phyloP scores from a whole-genome alignment of 345 rosid genomes.

The Lepidium africanum region DNA sequence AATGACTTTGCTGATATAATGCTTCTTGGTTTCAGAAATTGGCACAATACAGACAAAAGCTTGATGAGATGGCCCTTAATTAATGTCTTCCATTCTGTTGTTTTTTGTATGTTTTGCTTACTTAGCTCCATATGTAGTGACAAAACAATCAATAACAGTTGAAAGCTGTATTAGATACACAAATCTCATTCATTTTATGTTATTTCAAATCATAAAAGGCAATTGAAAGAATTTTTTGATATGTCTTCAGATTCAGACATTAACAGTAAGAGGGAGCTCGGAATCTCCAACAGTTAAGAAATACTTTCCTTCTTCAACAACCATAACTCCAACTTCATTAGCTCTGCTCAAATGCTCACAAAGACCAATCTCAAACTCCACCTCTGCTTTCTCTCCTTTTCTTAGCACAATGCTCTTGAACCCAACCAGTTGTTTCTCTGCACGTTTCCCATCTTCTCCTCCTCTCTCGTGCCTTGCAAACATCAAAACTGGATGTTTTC shows the following conservation, averaged over 20 bases:
- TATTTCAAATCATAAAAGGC: slow-evolving; percentile 1
- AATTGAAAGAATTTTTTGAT: slow-evolving; percentile 24
- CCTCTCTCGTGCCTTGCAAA: slow-evolving; percentile 40
- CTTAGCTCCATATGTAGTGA: slow-evolving; percentile 10
- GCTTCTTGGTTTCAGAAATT: slow-evolving; percentile 40
- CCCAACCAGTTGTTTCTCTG: slow-evolving; percentile 57
- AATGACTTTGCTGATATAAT: background rate
- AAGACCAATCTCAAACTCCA: slow-evolving; percentile 45
- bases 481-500: slow-evolving; percentile 72
- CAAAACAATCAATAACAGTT: slow-evolving; percentile 12
- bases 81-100: slow-evolving; percentile 1
- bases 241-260: slow-evolving; percentile 26
- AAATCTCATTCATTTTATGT: background rate
- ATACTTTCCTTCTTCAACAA: slow-evolving; percentile 61
- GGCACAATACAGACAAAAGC: slow-evolving; percentile 88
- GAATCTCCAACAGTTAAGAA: slow-evolving; percentile 64
- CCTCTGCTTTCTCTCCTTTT: slow-evolving; percentile 44
- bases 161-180: background rate
- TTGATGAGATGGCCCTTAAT: slow-evolving; percentile 58
- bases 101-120: background rate
- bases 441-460: slow-evolving; percentile 44
- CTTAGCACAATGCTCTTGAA: slow-evolving; percentile 59
- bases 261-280: slow-evolving; percentile 43
- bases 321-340: slow-evolving; percentile 57
- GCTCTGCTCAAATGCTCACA: slow-evolving; percentile 68